These are phyloP conservation scores for Suhomyces coccinellae DNA, from an alignment of 1,139 yeast genomes.

Conservation along the genomic window DNA sequence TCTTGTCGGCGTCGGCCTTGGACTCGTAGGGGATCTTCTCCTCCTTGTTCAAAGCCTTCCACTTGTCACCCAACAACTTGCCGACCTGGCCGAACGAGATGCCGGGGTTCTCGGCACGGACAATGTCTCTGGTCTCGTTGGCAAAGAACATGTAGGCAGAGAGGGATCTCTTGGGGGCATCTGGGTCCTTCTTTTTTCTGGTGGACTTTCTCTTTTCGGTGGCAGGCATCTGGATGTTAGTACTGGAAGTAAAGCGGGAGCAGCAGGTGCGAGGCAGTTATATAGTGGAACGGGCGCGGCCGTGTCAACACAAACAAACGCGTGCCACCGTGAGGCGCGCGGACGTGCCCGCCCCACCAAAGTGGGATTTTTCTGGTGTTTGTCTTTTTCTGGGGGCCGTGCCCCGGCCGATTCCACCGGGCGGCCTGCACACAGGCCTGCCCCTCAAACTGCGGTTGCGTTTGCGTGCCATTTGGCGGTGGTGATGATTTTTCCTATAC, in stretches of 20 bases:
- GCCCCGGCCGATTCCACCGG: too few species aligned
- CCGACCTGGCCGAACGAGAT: constrained; percentile 92
- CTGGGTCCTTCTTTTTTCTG: constrained; percentile 79
- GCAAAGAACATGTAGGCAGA: constrained; percentile 99
- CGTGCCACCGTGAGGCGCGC: constrained; percentile 2
- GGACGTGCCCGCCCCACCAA: too few species aligned
- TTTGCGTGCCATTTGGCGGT: constrained; percentile 6
- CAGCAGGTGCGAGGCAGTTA: not conserved
- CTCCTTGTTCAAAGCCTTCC: constrained; percentile 85
- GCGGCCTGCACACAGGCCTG: constrained; percentile 8
- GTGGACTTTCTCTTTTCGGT: constrained; percentile 49
- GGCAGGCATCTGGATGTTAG: constrained; percentile 22
- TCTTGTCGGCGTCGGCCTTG: constrained; percentile 94
- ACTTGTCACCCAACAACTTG: constrained; percentile 87
- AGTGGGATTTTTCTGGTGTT: too few species aligned
- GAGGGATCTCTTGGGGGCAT: constrained; percentile 97
- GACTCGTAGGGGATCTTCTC: constrained; percentile 88
- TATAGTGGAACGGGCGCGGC: not conserved
- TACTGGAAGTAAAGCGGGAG: constrained; percentile 5
- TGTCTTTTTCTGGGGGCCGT: too few species aligned
- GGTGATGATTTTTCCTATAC: constrained; percentile 16
- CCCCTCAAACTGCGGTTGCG: constrained; percentile 8
- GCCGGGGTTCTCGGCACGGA: constrained; percentile 93
- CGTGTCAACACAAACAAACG: constrained; percentile 11
- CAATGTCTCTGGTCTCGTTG: constrained; percentile 93